A percentile compares a stretch with the other conserved stretches of the same genome.
phyloP scores from a whole-genome alignment of 1,284 basidiomycete genomes.

The Boletellus deceptivus region DNA sequence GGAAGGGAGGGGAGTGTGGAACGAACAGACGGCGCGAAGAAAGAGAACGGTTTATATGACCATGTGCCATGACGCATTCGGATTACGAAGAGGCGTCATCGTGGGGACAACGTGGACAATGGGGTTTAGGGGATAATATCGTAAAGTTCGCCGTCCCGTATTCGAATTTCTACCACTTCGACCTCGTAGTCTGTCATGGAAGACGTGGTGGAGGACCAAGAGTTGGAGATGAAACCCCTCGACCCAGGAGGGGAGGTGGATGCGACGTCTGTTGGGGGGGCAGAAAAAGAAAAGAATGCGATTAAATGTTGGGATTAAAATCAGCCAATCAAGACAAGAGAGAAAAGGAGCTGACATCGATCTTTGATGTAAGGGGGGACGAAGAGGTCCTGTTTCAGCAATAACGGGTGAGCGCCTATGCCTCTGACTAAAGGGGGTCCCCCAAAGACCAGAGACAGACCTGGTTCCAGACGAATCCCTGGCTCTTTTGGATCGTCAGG shows the following conservation, averaged over 20 bases:
- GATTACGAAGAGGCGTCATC: not conserved
- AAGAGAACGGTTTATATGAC: not conserved
- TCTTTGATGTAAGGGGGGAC: constrained; percentile 85
- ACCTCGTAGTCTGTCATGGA: constrained; percentile 70
- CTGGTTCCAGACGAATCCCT: constrained; percentile 89
- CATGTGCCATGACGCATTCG: constrained; percentile 7
- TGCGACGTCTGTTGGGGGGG: constrained; percentile 59
- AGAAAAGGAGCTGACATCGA: constrained; percentile 59
- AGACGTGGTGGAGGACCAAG: constrained; percentile 63
- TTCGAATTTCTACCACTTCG: constrained; percentile 81
- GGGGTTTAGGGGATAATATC: constrained; percentile 64
- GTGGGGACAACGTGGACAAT: not conserved
- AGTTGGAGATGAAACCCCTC: constrained; percentile 62
- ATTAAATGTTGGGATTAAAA: not conserved
- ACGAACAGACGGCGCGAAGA: not conserved
- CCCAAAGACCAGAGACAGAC: constrained; percentile 37
- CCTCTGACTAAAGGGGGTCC: not conserved
- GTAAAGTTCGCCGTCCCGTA: constrained; percentile 70
- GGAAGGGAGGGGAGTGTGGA: constrained; percentile 10
- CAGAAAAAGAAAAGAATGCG: too few species aligned
- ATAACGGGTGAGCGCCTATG: constrained; percentile 7
- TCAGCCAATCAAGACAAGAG: constrained; percentile 6
- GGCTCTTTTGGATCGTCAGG: constrained; percentile 77
- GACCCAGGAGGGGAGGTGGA: constrained; percentile 76
- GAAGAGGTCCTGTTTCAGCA: constrained; percentile 65